Evolutionary conservation across 2,329 filamentous ascomycete species (phyloP).

Genomic region (Penicillium brasilianum): DNA sequence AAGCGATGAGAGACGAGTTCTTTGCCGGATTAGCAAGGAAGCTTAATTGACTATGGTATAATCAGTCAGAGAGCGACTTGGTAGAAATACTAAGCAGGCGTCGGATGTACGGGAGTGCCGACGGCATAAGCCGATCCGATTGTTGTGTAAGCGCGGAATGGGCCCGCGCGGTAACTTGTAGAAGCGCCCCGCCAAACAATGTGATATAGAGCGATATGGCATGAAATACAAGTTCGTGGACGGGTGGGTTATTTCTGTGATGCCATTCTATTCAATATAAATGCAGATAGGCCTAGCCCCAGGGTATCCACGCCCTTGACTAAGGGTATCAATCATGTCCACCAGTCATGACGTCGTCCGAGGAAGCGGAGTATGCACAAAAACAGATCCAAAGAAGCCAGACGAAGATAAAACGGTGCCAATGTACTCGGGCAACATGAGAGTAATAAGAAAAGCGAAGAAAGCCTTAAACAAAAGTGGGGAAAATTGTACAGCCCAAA

Average conservation of each 20-base stretch:
- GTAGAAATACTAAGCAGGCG: neutral
- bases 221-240: neutral
- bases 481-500: constrained; percentile 20
- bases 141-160: constrained; percentile 33
- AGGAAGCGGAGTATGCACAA: neutral
- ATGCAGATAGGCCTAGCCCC: constrained; percentile 13
- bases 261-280: constrained; percentile 24
- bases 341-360: constrained; percentile 20
- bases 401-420: neutral
- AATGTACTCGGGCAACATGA: neutral
- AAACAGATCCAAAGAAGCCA: neutral
- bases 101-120: constrained; percentile 21
- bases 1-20: neutral
- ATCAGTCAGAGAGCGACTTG: constrained; percentile 7
- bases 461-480: constrained; percentile 4
- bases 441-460: neutral
- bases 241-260: neutral
- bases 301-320: constrained; percentile 15
- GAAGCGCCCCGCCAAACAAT: neutral
- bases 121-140: constrained; percentile 25
- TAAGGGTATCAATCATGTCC: constrained; percentile 7
- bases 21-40: neutral
- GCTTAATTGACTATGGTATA: neutral
- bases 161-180: constrained; percentile 23
- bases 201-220: neutral